These are phyloP conservation scores for Waltergamsia citrina DNA, from an alignment of 2,329 filamentous ascomycete genomes.

Conservation along the genomic window DNA sequence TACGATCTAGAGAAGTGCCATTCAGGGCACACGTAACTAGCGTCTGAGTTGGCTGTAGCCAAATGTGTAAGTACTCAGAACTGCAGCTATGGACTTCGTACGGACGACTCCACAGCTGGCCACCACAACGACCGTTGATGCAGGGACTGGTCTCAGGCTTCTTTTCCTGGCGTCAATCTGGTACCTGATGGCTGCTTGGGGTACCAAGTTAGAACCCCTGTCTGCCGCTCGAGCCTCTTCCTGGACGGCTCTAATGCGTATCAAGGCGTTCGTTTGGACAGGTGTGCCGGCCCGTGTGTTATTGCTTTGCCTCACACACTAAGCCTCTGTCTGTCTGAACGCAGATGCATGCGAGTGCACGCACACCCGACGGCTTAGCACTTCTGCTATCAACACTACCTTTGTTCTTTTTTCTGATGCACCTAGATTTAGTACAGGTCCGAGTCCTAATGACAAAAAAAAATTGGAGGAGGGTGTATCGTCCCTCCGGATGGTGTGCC, in stretches of 20 bases:
- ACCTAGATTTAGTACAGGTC: neutral
- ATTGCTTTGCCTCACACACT: too few relatives aligned
- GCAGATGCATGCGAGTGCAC: neutral
- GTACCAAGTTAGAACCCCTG: neutral
- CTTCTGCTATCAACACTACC: neutral
- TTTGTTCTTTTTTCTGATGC: slow-evolving; percentile 2
- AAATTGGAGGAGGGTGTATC: too few relatives aligned
- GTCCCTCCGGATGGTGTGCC: neutral
- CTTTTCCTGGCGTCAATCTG: slow-evolving; percentile 1
- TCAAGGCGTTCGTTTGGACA: neutral
- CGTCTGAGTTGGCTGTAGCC: too few relatives aligned
- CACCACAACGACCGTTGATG: neutral
- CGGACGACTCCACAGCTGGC: neutral
- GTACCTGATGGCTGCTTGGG: neutral
- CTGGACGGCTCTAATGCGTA: too few relatives aligned
- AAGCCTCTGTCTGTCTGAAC: neutral
- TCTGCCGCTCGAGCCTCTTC: neutral
- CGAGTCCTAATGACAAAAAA: too few relatives aligned
- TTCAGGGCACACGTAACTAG: too few relatives aligned
- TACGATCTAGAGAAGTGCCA: too few relatives aligned
- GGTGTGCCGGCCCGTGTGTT: too few relatives aligned
- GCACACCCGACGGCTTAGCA: neutral
- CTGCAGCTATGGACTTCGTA: too few relatives aligned
- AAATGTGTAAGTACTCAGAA: too few relatives aligned
- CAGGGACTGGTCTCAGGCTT: neutral